phyloP scores from a whole-genome alignment of 495 filamentous ascomycete genomes.

The Neurospora sp. region DNA sequence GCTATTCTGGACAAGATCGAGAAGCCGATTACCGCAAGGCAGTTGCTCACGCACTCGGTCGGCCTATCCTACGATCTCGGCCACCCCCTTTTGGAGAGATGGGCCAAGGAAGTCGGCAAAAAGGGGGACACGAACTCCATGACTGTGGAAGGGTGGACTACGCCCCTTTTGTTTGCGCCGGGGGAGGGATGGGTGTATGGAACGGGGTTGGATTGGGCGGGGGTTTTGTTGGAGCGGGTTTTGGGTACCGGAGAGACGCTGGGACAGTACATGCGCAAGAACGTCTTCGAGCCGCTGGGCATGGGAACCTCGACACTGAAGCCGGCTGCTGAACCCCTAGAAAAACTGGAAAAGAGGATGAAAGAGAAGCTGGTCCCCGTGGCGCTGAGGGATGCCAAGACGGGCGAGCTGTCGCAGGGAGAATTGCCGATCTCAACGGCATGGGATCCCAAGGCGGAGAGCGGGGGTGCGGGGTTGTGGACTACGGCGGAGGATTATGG shows the following conservation, averaged over 20 bases:
- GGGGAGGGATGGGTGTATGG: slow-evolving; percentile 26
- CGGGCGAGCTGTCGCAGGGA: slow-evolving; percentile 1
- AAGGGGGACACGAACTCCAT: slow-evolving; percentile 4
- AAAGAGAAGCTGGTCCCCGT: not conserved
- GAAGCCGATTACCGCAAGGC: slow-evolving; percentile 17
- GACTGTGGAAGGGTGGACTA: slow-evolving; percentile 19
- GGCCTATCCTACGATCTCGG: slow-evolving; percentile 19
- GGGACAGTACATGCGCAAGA: slow-evolving; percentile 12
- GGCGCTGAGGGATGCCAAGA: slow-evolving; percentile 1
- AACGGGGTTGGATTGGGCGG: slow-evolving; percentile 22
- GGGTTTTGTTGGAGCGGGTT: slow-evolving; percentile 13
- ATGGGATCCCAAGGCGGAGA: slow-evolving; percentile 12
- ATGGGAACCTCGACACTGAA: slow-evolving; percentile 14
- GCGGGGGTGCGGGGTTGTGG: slow-evolving; percentile 45
- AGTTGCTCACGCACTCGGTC: slow-evolving; percentile 23
- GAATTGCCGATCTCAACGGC: slow-evolving; percentile 1
- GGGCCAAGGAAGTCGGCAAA: slow-evolving; percentile 12
- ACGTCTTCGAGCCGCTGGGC: slow-evolving; percentile 14
- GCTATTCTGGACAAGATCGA: slow-evolving; percentile 20
- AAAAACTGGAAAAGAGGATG: not conserved
- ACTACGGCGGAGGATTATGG: slow-evolving; percentile 35
- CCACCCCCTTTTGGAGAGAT: slow-evolving; percentile 15
- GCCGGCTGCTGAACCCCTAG: not conserved
- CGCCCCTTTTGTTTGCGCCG: slow-evolving; percentile 19
- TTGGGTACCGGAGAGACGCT: slow-evolving; percentile 9